Percentiles rank a stretch among this genome's conserved stretches.
These are phyloP conservation scores for Mycena metata DNA, from an alignment of 768 basidiomycete species.

Conservation along the genomic window DNA sequence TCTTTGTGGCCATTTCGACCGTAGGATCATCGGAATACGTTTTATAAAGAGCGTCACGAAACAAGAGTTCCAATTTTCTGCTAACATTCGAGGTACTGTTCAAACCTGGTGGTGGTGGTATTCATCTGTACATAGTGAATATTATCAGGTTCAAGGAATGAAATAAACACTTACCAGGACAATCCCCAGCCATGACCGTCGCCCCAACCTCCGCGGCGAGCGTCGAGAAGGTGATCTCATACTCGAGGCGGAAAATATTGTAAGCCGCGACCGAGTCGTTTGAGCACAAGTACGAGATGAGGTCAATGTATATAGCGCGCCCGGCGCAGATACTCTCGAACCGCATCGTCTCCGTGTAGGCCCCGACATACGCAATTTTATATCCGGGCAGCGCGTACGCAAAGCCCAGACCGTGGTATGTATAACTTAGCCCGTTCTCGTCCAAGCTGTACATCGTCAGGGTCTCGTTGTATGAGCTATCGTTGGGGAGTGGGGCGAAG, in stretches of 20 bases:
- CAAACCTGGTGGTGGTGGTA: too few relatives aligned
- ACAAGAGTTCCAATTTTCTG: too few relatives aligned
- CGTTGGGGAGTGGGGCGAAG: background rate
- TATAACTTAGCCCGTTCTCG: background rate
- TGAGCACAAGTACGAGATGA: constrained; percentile 1
- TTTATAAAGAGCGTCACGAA: too few relatives aligned
- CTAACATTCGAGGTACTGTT: too few relatives aligned
- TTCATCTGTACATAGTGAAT: too few relatives aligned
- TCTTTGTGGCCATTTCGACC: too few relatives aligned
- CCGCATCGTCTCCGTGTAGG: constrained; percentile 7
- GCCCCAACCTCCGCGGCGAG: background rate
- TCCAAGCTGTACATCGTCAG: background rate
- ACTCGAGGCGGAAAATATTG: background rate
- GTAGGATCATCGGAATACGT: too few relatives aligned
- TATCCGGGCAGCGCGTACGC: background rate
- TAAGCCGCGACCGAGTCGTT: background rate
- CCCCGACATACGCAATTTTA: background rate
- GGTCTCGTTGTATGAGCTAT: background rate
- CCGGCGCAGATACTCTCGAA: background rate
- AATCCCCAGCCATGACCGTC: background rate
- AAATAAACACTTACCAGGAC: background rate
- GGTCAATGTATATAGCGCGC: background rate
- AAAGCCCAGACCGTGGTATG: background rate
- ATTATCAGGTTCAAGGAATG: too few relatives aligned
- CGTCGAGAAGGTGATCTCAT: background rate